Evolutionary conservation across 331 rosid species (phyloP), one percentile per base, ranked within the genome.

Genomic region (Malus hybrid): DNA sequence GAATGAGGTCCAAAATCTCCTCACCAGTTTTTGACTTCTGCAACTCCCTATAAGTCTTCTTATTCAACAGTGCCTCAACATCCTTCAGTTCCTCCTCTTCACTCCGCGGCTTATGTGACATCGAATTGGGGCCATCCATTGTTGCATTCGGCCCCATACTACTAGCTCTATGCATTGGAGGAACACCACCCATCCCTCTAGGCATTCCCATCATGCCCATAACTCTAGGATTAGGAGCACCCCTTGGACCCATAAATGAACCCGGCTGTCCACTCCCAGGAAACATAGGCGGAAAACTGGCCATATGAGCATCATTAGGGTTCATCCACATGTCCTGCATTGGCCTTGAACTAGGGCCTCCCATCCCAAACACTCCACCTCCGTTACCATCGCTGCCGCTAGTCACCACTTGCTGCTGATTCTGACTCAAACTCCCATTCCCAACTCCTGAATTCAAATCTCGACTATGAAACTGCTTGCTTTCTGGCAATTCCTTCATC

Each of bases 1-100:
- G 97, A 80, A 95, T 89, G 71, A 95, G 92, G 88, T 95, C 92
- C 91, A 89, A 80, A 72, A 95, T 92, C 93, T 92, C 99, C 88
- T 95, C 96, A 3, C 97, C 96, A 12, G 96, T 89, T 84, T 89
- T 95, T 56, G 93, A 90, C 85, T 92, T 86, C 79, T 95, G 96
- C 89, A 83, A 9, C 86, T 95, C 97, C 85, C 73, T 81, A 68
- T 78, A 92, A 13, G 97, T 87, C 84, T 95, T 95, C 93, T 95
- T 92, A 77, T 79, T 95, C 86, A 92, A 62, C 88, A 95, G 77
- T 12, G 93, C 99, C 85, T 90, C 97, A 33, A 92, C 87, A 77
- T 92, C 96, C 87, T 92, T 94, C 90, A 89, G 50, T 33, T 92
- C 99, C 57, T 95, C 99, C 72, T 92, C 99, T 36, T 89, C 85